phyloP scores from a whole-genome alignment of 176 grass and related monocot genomes.

The Tillandsia leiboldiana region DNA sequence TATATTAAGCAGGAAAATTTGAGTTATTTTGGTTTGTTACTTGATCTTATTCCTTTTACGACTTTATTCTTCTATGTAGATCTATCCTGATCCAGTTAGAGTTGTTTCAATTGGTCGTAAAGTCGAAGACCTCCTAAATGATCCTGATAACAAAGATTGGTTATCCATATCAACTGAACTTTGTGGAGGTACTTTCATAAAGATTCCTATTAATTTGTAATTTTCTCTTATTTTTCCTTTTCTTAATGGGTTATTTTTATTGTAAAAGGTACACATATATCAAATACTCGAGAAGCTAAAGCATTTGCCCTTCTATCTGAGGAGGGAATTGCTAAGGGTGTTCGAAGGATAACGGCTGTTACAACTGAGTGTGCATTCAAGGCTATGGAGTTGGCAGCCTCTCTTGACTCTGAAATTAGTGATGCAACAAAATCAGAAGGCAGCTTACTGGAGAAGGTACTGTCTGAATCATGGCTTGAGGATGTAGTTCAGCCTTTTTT shows the following conservation, averaged over 20 bases:
- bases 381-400: constrained; percentile 52
- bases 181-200: constrained; percentile 60
- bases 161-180: constrained; percentile 74
- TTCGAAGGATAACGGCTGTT: constrained; percentile 84
- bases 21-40: background rate
- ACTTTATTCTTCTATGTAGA: constrained; percentile 29
- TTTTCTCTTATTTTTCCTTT: constrained; percentile 6
- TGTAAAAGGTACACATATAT: constrained; percentile 75
- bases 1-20: background rate
- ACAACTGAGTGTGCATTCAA: constrained; percentile 57
- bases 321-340: constrained; percentile 91
- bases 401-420: constrained; percentile 45
- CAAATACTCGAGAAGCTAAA: constrained; percentile 68
- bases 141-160: constrained; percentile 83
- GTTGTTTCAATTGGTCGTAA: constrained; percentile 83
- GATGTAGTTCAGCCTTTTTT: no score
- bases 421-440: constrained; percentile 46
- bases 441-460: constrained; percentile 64
- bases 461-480: background rate
- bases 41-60: background rate
- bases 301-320: constrained; percentile 82
- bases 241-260: constrained; percentile 8
- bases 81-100: constrained; percentile 81
- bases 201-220: background rate
- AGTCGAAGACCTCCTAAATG: constrained; percentile 55